Evolutionary conservation across 2,329 filamentous ascomycete species (phyloP), one percentile per base, ranked within the genome.

Genomic region (Fusarium austroafricanum): DNA sequence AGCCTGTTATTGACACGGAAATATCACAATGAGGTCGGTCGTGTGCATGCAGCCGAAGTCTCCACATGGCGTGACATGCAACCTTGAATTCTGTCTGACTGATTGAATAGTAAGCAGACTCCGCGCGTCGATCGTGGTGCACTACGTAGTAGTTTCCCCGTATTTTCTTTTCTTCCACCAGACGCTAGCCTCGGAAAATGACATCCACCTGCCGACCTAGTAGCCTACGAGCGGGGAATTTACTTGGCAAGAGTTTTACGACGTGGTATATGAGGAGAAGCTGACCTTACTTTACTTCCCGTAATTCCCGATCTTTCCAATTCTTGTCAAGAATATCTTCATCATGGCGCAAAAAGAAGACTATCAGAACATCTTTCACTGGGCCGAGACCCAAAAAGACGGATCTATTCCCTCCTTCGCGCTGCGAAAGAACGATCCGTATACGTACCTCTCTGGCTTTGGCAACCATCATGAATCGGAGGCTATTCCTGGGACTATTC

Each of bases 301-400:
- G 10, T 9, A 29, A 29, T 29, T 31, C 29, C 26, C 17, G 15
- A 2, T 35, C 15, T 18, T 6, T 12, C 18, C 7, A 31, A 40
- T 10, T 15, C 18, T 6, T 10, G 28, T 47, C 10, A n/a, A 23
- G 21, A 23, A 4, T n/a, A 12, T 23, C 9, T 20, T 15, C 6
- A 40, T 8, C 15, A 68, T 68, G 65, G 50, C 60, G 6, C 40
- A 47, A 26, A 66, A 50, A 1, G 81, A 52, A 15, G 49, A 85
- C 42, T 85, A 84, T 65, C 82, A 84, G 54, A 82, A 83, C 50
- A 83, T 84, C 69, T 84, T 85, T 61, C 83, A 85, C 71, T 88
- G 86, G 86, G 86, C 85, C 1, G 85, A 87, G 71, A 87, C 86
- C n/a, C 86, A 88, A 67, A 82, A 87, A 71, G 81, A 88, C 72